phyloP scores from a whole-genome alignment of 1,284 basidiomycete species.

The Ganoderma boninense region DNA sequence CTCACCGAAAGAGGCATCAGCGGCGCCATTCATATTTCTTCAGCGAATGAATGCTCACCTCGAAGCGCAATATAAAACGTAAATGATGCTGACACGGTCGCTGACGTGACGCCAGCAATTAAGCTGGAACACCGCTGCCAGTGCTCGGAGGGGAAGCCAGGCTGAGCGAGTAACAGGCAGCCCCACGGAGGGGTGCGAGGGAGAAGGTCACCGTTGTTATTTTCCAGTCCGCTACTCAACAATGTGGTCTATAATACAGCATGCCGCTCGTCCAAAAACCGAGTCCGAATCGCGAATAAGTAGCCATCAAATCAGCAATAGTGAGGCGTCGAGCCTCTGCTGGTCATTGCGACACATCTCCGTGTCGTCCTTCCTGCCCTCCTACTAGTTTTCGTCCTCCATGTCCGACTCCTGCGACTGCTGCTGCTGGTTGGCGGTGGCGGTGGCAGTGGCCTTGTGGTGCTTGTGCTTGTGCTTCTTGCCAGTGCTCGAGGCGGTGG shows the following conservation, averaged over 20 bases:
- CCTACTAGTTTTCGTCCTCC: not conserved
- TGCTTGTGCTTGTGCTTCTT: constrained; percentile 16
- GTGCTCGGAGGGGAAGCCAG: too few species aligned
- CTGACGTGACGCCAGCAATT: too few species aligned
- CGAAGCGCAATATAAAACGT: not conserved
- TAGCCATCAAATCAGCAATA: not conserved
- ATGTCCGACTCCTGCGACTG: not conserved
- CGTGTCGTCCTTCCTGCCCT: constrained; percentile 1
- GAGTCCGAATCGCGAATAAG: constrained; percentile 5
- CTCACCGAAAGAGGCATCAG: not conserved
- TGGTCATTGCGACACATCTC: not conserved
- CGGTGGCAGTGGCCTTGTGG: not conserved
- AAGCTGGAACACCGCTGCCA: too few species aligned
- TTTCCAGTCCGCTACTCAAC: constrained; percentile 28
- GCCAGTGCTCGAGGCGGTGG: constrained; percentile 2
- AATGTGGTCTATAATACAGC: constrained; percentile 18
- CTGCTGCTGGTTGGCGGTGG: not conserved
- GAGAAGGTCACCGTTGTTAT: constrained; percentile 21
- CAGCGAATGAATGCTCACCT: not conserved
- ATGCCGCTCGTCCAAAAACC: constrained; percentile 13
- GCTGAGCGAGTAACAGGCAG: too few species aligned
- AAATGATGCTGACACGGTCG: not conserved
- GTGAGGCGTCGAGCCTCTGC: not conserved
- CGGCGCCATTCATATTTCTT: not conserved
- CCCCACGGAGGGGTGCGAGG: not conserved